Evolutionary conservation across 1,139 yeast genomes (phyloP).

Genomic region (Candida mesenterica): DNA sequence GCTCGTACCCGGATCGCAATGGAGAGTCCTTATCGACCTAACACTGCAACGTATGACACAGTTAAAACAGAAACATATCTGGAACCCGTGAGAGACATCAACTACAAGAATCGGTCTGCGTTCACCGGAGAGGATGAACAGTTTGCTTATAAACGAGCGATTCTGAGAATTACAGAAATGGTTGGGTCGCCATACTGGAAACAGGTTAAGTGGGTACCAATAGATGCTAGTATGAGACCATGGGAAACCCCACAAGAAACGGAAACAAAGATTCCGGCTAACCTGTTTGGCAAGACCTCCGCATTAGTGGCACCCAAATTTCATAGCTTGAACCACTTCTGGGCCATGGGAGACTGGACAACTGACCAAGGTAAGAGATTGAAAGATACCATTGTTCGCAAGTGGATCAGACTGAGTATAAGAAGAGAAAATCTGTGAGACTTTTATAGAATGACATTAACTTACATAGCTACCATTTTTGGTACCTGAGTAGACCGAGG

Average conservation of each 20-base stretch:
- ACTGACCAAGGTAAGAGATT: slow-evolving; percentile 42
- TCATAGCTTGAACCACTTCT: slow-evolving; percentile 49
- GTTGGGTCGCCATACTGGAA: slow-evolving; percentile 54
- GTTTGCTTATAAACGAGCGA: slow-evolving; percentile 73
- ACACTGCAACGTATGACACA: slow-evolving; percentile 59
- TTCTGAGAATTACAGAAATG: slow-evolving; percentile 69
- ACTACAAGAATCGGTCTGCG: slow-evolving; percentile 51
- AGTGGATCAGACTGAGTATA: slow-evolving; percentile 39
- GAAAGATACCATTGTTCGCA: slow-evolving; percentile 52
- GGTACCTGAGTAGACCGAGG: too few species aligned
- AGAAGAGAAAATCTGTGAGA: slow-evolving; percentile 6
- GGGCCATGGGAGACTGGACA: slow-evolving; percentile 68
- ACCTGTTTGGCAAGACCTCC: background rate
- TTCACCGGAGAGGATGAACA: slow-evolving; percentile 79
- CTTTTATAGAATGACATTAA: background rate
- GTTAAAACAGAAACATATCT: slow-evolving; percentile 34
- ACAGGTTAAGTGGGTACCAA: slow-evolving; percentile 52
- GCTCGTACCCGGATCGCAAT: slow-evolving; percentile 62
- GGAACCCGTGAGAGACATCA: slow-evolving; percentile 23
- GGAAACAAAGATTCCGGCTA: background rate
- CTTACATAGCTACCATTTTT: background rate
- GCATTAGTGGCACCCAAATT: slow-evolving; percentile 47
- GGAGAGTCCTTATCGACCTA: slow-evolving; percentile 67
- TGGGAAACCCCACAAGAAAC: slow-evolving; percentile 46
- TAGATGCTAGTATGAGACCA: slow-evolving; percentile 52